These are phyloP conservation scores for Yamadazyma aaseri DNA, from an alignment of 1,139 yeast species.

Conservation along the genomic window DNA sequence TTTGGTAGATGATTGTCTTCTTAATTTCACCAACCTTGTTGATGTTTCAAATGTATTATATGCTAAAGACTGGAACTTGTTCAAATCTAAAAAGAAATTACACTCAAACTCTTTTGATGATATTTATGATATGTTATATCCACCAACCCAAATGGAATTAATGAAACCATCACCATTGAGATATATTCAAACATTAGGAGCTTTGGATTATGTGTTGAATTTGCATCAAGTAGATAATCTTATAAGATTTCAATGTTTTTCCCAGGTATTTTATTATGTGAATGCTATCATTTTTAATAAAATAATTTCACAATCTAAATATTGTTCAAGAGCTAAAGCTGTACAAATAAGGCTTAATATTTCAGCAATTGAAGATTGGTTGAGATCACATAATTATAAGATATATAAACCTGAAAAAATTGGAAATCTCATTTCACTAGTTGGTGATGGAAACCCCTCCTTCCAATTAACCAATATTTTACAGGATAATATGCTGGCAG, in stretches of 20 bases:
- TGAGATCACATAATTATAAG: constrained; percentile 69
- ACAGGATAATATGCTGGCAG: constrained; percentile 16
- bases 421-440: constrained; percentile 29
- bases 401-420: constrained; percentile 44
- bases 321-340: constrained; percentile 79
- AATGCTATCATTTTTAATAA: constrained; percentile 73
- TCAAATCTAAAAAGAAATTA: constrained; percentile 48
- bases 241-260: constrained; percentile 70
- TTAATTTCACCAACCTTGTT: constrained; percentile 63
- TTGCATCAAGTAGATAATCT: constrained; percentile 78
- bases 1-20: constrained; percentile 60
- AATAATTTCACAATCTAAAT: constrained; percentile 61
- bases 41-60: constrained; percentile 61
- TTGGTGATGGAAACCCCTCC: constrained; percentile 3
- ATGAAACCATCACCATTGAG: constrained; percentile 85
- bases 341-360: constrained; percentile 85
- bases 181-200: constrained; percentile 83
- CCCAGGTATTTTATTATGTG: constrained; percentile 78
- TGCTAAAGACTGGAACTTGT: constrained; percentile 75
- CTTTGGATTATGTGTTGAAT: constrained; percentile 80
- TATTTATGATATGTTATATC: constrained; percentile 65
- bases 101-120: constrained; percentile 58
- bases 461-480: constrained; percentile 25
- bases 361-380: constrained; percentile 91
- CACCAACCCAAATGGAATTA: constrained; percentile 62